Evolutionary conservation across 257 asterid genomes (phyloP), one percentile per base, ranked within the genome.

Genomic region (Anisodus tanguticus): DNA sequence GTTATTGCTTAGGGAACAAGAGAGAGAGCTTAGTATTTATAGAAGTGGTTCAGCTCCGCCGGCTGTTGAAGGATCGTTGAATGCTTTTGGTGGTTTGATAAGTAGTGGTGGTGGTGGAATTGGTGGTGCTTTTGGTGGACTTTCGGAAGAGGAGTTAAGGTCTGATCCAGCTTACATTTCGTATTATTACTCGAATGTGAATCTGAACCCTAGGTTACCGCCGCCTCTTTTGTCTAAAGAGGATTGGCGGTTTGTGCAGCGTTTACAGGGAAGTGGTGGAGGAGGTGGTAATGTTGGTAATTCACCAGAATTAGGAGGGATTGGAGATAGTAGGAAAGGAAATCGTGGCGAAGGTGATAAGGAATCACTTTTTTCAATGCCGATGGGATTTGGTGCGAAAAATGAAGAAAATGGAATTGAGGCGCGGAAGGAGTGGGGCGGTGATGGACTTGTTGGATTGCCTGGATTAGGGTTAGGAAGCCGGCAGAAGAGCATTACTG

Each of bases 1-100:
- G 86, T 80, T 89, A 87, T 51, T 92, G 83, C 83, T 89, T 88
- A 87, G 91, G 55, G 90, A 91, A 67, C 89, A 85, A 43, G 95
- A 89, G 80, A 87, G 89, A 41, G 94, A 93, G 79, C 91, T 88
- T 54, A 88, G 84, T 85, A 87, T 89, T 79, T 89, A 85, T 58
- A 84, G 97, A 51, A 91, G 95, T 76, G 97, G 97, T 57, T 91
- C 95, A 3, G 95, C 95, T 2, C 97, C 97, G n/a, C 97, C 94
- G 8, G 88, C 87, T 5, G 89, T 89, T 9, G 92, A 91, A 66
- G 92, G 94, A 85, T 90, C 93, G 81, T 85, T 91, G 53, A 83
- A 85, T 31, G 87, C 88, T 11, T 41, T 57, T 19, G 85, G 88
- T 51, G 83, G 86, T 17, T 72, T 88, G 22, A 83, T 88, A 37